These are phyloP conservation scores for Aspergillus sp. DNA, from an alignment of 2,329 filamentous ascomycete species.

Conservation along the genomic window DNA sequence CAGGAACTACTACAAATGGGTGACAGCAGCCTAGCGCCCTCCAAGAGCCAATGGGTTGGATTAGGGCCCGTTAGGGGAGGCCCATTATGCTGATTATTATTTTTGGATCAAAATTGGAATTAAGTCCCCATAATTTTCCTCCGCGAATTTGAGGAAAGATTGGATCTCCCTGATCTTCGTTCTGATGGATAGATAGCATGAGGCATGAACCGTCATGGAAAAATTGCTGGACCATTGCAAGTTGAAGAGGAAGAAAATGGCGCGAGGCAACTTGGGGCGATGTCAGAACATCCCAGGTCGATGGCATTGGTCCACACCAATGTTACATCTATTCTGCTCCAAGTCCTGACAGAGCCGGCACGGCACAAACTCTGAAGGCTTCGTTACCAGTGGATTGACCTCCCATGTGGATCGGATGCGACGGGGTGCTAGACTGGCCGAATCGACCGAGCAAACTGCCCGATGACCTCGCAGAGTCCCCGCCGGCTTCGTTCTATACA, in stretches of 20 bases:
- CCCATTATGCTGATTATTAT: neutral
- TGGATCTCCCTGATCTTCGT: neutral
- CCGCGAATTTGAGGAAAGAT: neutral
- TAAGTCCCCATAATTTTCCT: neutral
- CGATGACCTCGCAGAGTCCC: too few species aligned
- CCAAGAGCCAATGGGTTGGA: slow-evolving; percentile 20
- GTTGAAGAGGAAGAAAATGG: slow-evolving; percentile 8
- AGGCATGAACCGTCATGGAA: slow-evolving; percentile 17
- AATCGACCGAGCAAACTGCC: slow-evolving; percentile 4
- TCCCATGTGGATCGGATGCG: slow-evolving; percentile 17
- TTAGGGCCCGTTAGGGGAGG: slow-evolving; percentile 8
- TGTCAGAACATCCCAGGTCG: slow-evolving; percentile 20
- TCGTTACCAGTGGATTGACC: slow-evolving; percentile 18
- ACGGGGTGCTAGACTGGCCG: slow-evolving; percentile 10
- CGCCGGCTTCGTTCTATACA: slow-evolving; percentile 14
- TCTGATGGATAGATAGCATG: neutral
- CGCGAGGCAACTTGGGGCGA: slow-evolving; percentile 13
- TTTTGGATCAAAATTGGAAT: neutral
- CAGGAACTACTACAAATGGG: slow-evolving; percentile 14
- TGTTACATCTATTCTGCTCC: slow-evolving; percentile 27
- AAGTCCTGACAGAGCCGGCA: slow-evolving; percentile 19
- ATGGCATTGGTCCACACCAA: slow-evolving; percentile 29
- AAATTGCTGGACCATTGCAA: slow-evolving; percentile 24
- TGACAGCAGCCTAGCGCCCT: slow-evolving; percentile 26
- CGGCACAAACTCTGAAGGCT: slow-evolving; percentile 25